Evolutionary conservation across 78 protist species (phyloP).

Genomic region (Planoprotostelium fungivorum): DNA sequence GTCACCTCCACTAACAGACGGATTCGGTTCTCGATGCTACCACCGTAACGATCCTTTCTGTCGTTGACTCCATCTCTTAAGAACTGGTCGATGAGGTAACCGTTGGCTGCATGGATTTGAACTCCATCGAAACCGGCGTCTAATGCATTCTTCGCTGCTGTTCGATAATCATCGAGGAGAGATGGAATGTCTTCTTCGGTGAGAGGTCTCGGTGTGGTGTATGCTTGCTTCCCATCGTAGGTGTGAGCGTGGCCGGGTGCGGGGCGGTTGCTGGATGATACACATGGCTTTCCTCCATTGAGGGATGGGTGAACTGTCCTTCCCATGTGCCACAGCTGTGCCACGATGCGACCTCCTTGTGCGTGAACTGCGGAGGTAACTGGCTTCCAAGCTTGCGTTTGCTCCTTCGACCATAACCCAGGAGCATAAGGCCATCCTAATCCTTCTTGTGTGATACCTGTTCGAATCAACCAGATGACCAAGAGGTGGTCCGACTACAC

Average conservation of each 20-base stretch:
- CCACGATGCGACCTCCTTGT: not conserved
- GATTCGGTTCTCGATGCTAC: constrained; percentile 59
- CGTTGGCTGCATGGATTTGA: constrained; percentile 80
- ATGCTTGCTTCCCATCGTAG: not conserved
- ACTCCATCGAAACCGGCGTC: constrained; percentile 69
- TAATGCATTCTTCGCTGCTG: not conserved
- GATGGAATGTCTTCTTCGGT: not conserved
- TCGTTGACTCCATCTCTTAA: constrained; percentile 31
- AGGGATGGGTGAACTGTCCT: not conserved
- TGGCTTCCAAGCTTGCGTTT: not conserved
- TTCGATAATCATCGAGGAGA: not conserved
- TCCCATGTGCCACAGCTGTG: not conserved
- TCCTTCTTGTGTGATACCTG: not conserved
- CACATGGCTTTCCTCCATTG: not conserved
- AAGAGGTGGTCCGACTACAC: too few species aligned
- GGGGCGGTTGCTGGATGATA: not conserved
- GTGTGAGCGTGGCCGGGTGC: not conserved
- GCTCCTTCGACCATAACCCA: not conserved
- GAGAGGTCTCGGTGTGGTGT: not conserved
- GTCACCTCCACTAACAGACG: constrained; percentile 29
- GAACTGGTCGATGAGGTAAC: constrained; percentile 65
- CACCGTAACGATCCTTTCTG: constrained; percentile 75
- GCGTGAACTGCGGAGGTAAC: not conserved
- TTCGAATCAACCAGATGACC: too few species aligned
- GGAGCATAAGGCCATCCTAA: not conserved